phyloP scores from a whole-genome alignment of 768 basidiomycete species.

The Xanthoconium purpureum region DNA sequence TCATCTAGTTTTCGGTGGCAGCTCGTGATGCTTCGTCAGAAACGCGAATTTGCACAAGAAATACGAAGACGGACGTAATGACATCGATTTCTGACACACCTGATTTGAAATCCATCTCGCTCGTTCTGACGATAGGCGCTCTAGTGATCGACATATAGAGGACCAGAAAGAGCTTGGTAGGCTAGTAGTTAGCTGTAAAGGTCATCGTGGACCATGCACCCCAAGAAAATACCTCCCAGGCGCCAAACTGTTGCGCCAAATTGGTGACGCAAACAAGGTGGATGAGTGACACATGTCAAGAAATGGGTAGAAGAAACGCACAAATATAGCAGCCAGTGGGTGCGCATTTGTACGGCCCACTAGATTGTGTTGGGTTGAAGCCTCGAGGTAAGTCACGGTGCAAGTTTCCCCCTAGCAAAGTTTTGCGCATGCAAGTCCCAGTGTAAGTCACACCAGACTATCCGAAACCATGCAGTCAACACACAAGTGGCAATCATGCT shows the following conservation, averaged over 20 bases:
- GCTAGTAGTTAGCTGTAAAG: slow-evolving; percentile 40
- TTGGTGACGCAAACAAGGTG: background rate
- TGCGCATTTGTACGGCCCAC: slow-evolving; percentile 26
- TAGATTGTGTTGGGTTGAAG: slow-evolving; percentile 43
- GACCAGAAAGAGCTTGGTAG: slow-evolving; percentile 41
- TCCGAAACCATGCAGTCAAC: slow-evolving; percentile 41
- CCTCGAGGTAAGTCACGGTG: slow-evolving; percentile 34
- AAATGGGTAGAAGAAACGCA: slow-evolving; percentile 17
- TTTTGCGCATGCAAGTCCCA: slow-evolving; percentile 47
- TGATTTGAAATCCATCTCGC: slow-evolving; percentile 22
- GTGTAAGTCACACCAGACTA: slow-evolving; percentile 37
- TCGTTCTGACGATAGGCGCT: slow-evolving; percentile 8
- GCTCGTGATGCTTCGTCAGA: slow-evolving; percentile 17
- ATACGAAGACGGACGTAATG: slow-evolving; percentile 12
- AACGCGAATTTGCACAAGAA: background rate
- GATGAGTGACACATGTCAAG: background rate
- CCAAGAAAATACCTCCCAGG: slow-evolving; percentile 37
- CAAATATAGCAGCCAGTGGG: slow-evolving; percentile 32
- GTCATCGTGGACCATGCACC: slow-evolving; percentile 34
- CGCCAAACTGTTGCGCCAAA: slow-evolving; percentile 29
- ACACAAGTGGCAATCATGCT: slow-evolving; percentile 36
- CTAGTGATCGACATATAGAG: slow-evolving; percentile 35
- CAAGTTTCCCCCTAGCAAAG: slow-evolving; percentile 42
- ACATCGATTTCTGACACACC: slow-evolving; percentile 16
- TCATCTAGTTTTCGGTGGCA: slow-evolving; percentile 16